A percentile compares a stretch with the other conserved stretches of the same genome.
Conservation (phyloP, 169 alveolate species). For the Eimeria acervulina region DNA sequence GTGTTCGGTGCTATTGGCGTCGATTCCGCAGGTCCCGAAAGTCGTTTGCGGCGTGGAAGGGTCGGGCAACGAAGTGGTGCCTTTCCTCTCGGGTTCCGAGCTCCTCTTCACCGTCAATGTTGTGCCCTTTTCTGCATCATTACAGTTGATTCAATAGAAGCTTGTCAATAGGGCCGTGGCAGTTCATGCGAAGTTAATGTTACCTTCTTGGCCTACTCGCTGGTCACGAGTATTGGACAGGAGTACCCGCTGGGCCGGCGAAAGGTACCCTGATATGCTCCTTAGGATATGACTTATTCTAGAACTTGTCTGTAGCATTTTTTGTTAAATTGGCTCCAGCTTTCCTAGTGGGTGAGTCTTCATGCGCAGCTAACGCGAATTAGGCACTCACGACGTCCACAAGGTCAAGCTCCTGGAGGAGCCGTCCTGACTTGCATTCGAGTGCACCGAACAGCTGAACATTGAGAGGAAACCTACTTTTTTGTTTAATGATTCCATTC, state of each 20-base stretch:
- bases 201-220: neutral
- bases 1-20: neutral
- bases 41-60: conserved; percentile 5
- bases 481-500: neutral
- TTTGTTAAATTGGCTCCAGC: too few relatives aligned
- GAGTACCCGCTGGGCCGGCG: neutral
- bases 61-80: conserved; percentile 55
- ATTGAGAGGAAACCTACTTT: neutral
- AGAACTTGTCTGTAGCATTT: neutral
- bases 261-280: neutral
- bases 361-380: too few relatives aligned
- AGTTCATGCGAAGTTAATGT: neutral
- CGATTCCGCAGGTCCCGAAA: conserved; percentile 54
- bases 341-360: too few relatives aligned
- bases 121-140: neutral
- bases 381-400: too few relatives aligned
- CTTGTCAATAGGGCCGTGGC: neutral
- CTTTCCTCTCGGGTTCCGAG: conserved; percentile 54
- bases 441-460: neutral
- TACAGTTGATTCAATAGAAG: neutral
- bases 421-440: neutral
- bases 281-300: neutral
- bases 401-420: too few relatives aligned
- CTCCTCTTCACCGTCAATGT: conserved; percentile 41
- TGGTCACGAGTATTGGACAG: neutral